Conservation (phyloP, 2,329 filamentous ascomycete species). For the Fusarium bulbicola region DNA sequence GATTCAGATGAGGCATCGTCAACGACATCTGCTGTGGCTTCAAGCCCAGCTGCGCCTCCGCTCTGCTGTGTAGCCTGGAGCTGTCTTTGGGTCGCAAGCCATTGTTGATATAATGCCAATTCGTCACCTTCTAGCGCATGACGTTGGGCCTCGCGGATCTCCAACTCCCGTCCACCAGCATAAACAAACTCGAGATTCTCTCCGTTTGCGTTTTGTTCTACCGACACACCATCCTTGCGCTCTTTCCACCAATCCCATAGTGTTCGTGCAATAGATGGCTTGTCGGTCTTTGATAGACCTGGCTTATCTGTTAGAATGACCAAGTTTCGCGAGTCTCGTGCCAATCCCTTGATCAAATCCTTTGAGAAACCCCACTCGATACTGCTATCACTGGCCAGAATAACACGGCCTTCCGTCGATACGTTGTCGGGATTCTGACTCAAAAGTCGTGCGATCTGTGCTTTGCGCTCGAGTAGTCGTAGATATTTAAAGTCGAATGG, state of each 20-base stretch:
- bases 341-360: slow-evolving; percentile 77
- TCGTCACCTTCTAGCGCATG: slow-evolving; percentile 79
- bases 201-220: slow-evolving; percentile 63
- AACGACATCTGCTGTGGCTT: slow-evolving; percentile 75
- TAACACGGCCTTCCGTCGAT: slow-evolving; percentile 70
- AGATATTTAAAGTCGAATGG: slow-evolving; percentile 93
- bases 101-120: slow-evolving; percentile 86
- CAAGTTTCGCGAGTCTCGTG: slow-evolving; percentile 80
- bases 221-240: slow-evolving; percentile 68
- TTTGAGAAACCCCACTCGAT: slow-evolving; percentile 96
- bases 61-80: slow-evolving; percentile 82
- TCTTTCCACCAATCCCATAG: slow-evolving; percentile 85
- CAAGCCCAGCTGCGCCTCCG: slow-evolving; percentile 72
- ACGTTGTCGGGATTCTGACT: slow-evolving; percentile 56
- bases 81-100: slow-evolving; percentile 87
- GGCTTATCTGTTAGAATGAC: slow-evolving; percentile 86
- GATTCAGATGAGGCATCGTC: slow-evolving; percentile 89
- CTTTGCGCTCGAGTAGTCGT: slow-evolving; percentile 81
- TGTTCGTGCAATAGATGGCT: slow-evolving; percentile 72
- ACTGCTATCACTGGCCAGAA: slow-evolving; percentile 89
- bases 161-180: slow-evolving; percentile 69
- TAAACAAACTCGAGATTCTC: slow-evolving; percentile 74
- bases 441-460: slow-evolving; percentile 77
- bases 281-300: slow-evolving; percentile 49
- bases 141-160: slow-evolving; percentile 68